Base-by-base conservation (phyloP, 495 filamentous ascomycete species). In the Rusavskia elegans region DNA sequence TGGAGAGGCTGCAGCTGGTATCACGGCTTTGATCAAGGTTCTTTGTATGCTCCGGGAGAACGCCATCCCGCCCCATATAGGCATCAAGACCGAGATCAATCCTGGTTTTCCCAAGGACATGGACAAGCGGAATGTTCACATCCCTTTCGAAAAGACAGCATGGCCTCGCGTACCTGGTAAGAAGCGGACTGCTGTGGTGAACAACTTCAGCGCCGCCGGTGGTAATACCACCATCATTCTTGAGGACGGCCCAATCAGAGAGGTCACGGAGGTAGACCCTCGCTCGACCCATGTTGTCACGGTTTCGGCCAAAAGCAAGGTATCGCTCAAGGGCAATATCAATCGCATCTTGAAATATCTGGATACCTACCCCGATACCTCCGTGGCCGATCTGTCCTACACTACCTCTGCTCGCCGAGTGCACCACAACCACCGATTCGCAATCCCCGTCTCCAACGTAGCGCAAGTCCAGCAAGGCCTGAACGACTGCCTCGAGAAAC, bases 381-480 rank as follows among this genome's bases (percentile, higher is more conserved):
- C 49, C n/a, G 35, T 72, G 2, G 58, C 57, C 9, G 57, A 69
- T 48, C 51, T 75, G 2, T 61, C 69, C 0, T 74, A 75, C 45
- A 68, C 72, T 0, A 65, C 64, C 1, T 64, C 61, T 30, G 65
- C 65, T 1, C 65, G 69, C 5, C 60, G 65, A 0, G 59, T 63
- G 17, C 68, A 71, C 19, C 63, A 69, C 49, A 45, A 37, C 11
- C 49, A 56, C n/a, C 81, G 85, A 25, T 40, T 63, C 4, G 60
- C 65, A 3, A 52, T 63, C 30, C 49, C 55, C 6, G 59, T 48
- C 1, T 59, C 62, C 0, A 49, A 48, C 53, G 16, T 48, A 10
- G 37, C 10, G 14, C 50, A 61, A 20, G 27, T 60, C 14, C 51
- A 48, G 45, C 51, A 57, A 48, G 39, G 54, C 27, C 56, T 62